Evolutionary conservation across 331 rosid genomes (phyloP).

Genomic region (Cucumis variabilis): DNA sequence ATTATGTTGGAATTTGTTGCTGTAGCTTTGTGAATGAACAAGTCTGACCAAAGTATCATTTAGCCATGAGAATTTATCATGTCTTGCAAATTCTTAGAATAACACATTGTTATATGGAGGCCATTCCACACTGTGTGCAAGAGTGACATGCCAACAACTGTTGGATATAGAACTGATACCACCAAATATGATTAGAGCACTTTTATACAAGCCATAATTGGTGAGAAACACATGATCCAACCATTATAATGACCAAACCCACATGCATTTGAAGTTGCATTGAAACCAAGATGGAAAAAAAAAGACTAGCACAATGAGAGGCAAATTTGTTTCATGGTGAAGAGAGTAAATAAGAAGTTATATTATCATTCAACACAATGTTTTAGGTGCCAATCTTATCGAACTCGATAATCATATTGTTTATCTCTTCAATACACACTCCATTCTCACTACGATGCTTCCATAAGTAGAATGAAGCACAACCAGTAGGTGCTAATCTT

Average conservation of each 20-base stretch:
- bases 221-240: conserved; percentile 78
- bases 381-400: too few species aligned
- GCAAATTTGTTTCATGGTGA: not conserved
- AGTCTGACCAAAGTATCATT: not conserved
- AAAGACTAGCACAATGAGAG: not conserved
- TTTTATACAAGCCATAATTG: conserved; percentile 77
- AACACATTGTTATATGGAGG: conserved; percentile 71
- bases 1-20: not conserved
- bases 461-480: too few species aligned
- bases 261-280: conserved; percentile 73
- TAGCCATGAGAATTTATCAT: conserved; percentile 40
- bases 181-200: conserved; percentile 89
- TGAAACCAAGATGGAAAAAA: conserved; percentile 63
- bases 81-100: conserved; percentile 79
- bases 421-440: too few species aligned
- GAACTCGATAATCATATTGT: too few species aligned
- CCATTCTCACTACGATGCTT: too few species aligned
- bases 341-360: not conserved
- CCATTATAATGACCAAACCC: conserved; percentile 85
- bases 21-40: conserved; percentile 13
- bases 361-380: conserved; percentile 57
- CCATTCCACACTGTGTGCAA: conserved; percentile 89
- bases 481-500: too few species aligned
- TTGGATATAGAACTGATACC: conserved; percentile 99
- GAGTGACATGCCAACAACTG: conserved; percentile 76